Evolutionary conservation across 345 rosid genomes (phyloP).

Genomic region (Syzygium grande): DNA sequence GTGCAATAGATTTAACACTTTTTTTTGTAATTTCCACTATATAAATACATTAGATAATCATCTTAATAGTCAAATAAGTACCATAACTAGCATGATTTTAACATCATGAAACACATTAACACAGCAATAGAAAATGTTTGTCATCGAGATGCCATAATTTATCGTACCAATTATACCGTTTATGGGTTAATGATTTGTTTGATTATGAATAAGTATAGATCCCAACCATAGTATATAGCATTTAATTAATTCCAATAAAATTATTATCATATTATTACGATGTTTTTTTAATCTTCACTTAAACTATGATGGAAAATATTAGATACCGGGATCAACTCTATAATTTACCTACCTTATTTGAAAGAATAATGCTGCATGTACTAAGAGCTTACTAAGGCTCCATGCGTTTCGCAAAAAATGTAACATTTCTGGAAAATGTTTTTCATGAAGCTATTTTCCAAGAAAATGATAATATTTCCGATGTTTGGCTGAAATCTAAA

Average conservation of each 20-base stretch:
- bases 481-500: too few relatives aligned
- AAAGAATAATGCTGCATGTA: neutral
- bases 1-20: too few relatives aligned
- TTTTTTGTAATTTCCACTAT: too few relatives aligned
- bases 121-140: too few relatives aligned
- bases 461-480: too few relatives aligned
- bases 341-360: neutral
- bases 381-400: neutral
- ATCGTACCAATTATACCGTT: neutral
- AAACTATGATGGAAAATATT: neutral
- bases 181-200: neutral
- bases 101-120: too few relatives aligned
- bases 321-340: neutral
- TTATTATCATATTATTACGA: rapidly evolving
- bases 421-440: too few relatives aligned
- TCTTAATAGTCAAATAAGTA: neutral
- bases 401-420: too few relatives aligned
- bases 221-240: neutral
- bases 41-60: neutral
- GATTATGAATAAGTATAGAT: neutral
- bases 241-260: neutral
- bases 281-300: neutral
- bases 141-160: neutral
- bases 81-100: neutral
- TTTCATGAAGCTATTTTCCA: too few relatives aligned